Evolutionary conservation across 139 green algal species (phyloP).

Genomic region (Tetradesmus obliquus): DNA sequence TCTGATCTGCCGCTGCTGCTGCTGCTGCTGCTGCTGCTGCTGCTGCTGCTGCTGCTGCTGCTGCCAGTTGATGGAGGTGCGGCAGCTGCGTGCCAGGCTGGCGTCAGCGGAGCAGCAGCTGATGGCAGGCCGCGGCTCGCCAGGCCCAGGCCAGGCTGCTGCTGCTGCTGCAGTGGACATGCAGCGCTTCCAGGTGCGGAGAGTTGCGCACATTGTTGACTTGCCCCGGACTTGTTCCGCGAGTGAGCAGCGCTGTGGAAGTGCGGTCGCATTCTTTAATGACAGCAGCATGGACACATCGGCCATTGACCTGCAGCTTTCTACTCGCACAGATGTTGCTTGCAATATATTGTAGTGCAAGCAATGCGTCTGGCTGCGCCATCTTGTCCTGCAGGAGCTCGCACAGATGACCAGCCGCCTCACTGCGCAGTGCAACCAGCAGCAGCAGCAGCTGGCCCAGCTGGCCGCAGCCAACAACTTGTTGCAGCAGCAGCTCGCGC

Average conservation of each 20-base stretch:
- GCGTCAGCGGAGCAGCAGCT: slow-evolving; percentile 35
- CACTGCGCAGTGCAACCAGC: slow-evolving; percentile 33
- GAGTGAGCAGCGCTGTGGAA: too few relatives aligned
- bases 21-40: background rate
- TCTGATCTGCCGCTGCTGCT: too few relatives aligned
- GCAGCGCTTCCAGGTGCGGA: slow-evolving; percentile 17
- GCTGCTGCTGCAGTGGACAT: slow-evolving; percentile 17
- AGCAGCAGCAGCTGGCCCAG: slow-evolving; percentile 39
- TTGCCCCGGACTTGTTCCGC: too few relatives aligned
- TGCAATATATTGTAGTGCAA: background rate
- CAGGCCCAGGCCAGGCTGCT: background rate
- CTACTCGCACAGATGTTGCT: background rate
- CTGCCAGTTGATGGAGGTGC: slow-evolving; percentile 5
- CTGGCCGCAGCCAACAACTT: slow-evolving; percentile 32
- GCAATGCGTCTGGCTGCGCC: background rate
- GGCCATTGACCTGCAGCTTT: background rate
- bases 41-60: background rate
- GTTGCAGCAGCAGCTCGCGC: slow-evolving; percentile 37
- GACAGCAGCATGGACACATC: background rate
- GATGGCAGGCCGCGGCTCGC: background rate
- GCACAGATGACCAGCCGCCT: slow-evolving; percentile 10
- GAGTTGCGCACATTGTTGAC: too few relatives aligned
- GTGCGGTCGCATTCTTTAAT: too few relatives aligned
- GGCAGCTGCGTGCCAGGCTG: slow-evolving; percentile 13
- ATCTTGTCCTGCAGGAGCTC: slow-evolving; percentile 21